These are phyloP conservation scores for Aspergillus cejpii DNA, from an alignment of 2,329 filamentous ascomycete genomes.

Conservation along the genomic window DNA sequence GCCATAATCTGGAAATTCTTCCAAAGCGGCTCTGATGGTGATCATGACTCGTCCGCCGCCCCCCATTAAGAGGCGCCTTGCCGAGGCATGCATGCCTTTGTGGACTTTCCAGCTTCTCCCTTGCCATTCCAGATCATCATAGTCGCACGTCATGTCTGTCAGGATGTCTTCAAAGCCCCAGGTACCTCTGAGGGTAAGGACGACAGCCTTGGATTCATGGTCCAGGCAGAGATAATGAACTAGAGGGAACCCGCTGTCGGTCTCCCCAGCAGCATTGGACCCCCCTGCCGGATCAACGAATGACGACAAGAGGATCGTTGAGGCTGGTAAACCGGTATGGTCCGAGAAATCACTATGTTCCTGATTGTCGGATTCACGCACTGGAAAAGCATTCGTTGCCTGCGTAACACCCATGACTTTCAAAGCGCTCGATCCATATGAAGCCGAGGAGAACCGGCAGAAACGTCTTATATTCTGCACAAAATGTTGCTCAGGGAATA, in stretches of 20 bases:
- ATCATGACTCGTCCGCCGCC: conserved; percentile 60
- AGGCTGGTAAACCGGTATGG: conserved; percentile 40
- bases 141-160: conserved; percentile 68
- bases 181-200: conserved; percentile 65
- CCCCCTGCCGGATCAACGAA: conserved; percentile 64
- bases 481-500: conserved; percentile 43
- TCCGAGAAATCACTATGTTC: conserved; percentile 44
- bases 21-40: conserved; percentile 59
- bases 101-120: conserved; percentile 62
- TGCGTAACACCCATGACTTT: conserved; percentile 43
- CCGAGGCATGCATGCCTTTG: conserved; percentile 67
- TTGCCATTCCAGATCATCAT: conserved; percentile 55
- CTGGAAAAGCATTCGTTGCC: conserved; percentile 26
- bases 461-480: conserved; percentile 44
- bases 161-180: conserved; percentile 67
- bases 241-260: conserved; percentile 60
- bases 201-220: conserved; percentile 63
- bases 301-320: conserved; percentile 56
- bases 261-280: conserved; percentile 58
- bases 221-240: conserved; percentile 69
- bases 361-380: conserved; percentile 31
- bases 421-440: conserved; percentile 43
- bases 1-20: conserved; percentile 62
- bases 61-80: conserved; percentile 59
- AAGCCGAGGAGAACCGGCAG: conserved; percentile 43